Evolutionary conservation across 2,329 filamentous ascomycete genomes (phyloP), one percentile per base, ranked within the genome.

Genomic region (Hypoxylon sp.): DNA sequence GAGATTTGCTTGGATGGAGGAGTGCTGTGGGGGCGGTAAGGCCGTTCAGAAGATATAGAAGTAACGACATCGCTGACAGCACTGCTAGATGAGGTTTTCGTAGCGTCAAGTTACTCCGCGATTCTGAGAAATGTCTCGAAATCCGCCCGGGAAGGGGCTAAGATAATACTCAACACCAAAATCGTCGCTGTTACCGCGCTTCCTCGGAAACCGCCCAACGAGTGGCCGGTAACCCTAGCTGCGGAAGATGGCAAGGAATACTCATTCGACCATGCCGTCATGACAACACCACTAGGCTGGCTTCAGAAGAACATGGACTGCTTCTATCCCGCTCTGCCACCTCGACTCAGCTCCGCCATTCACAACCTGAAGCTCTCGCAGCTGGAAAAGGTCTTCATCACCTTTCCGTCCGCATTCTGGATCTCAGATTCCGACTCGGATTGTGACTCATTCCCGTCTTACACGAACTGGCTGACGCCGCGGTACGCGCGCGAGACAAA

Each of bases 1-100:
- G 67, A 87, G 85, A 72, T 91, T 87, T 76, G 90, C 90, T 73
- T 89, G 86, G 81, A 79, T 91, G 28, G 89, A 91, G 73, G 88
- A 90, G 74, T 90, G 87, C 63, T 86, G 90, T 52, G 88, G 90
- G 72, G 89, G 89, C 17, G 82, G 83, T 82, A 76, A 67, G 80
- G 23, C 17, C 21, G 5, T 30, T 11, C 25, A 21, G 25, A 32
- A 6, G 30, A 46, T 2, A 13, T 13, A 3, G 2, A 21, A 10
- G 10, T 14, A 43, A n/a, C 1, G 23, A 11, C 14, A 19, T 38
- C 3, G 23, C 48, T 55, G 19, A 64, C 56, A 17, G 32, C 2
- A 38, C 41, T 21, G 6, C 61, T 43, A 84, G 87, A 87, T 75
- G 90, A 90, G 72, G 82, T 87, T 32, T 89, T 90, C 67, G 86